phyloP scores from a whole-genome alignment of 129 eudicot genomes.

The Lonicera japonica region DNA sequence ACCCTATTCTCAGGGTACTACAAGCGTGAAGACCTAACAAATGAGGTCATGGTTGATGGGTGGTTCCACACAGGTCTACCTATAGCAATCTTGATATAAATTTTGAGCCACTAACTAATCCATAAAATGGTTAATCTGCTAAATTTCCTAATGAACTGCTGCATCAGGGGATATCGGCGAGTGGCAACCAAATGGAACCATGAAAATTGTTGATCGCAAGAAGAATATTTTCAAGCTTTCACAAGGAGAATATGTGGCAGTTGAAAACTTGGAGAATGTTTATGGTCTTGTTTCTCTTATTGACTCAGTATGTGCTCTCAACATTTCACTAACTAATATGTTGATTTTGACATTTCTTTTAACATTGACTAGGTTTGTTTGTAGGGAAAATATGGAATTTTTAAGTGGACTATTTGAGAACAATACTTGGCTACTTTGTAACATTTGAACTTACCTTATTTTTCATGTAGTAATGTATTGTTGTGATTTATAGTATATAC shows the following conservation, averaged over 20 bases:
- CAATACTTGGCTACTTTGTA: too few relatives aligned
- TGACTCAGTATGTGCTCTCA: constrained; percentile 50
- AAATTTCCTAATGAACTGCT: neutral
- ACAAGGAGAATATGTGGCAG: constrained; percentile 94
- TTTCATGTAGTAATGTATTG: too few relatives aligned
- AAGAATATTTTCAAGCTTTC: constrained; percentile 87
- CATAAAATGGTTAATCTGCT: too few relatives aligned
- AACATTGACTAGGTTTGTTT: too few relatives aligned
- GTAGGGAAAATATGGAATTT: too few relatives aligned
- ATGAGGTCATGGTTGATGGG: constrained; percentile 70
- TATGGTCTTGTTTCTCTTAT: constrained; percentile 56
- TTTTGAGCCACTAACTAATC: too few relatives aligned
- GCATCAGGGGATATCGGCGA: constrained; percentile 78
- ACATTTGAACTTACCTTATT: too few relatives aligned
- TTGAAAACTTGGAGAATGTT: constrained; percentile 83
- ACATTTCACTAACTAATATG: too few relatives aligned
- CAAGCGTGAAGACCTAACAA: constrained; percentile 80
- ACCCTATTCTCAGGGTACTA: constrained; percentile 66
- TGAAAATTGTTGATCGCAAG: constrained; percentile 84
- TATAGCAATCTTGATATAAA: too few relatives aligned
- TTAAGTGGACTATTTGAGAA: too few relatives aligned
- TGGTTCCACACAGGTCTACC: constrained; percentile 81
- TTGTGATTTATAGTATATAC: too few relatives aligned
- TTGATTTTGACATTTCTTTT: too few relatives aligned
- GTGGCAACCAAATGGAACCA: constrained; percentile 89